Evolutionary conservation across 2,329 filamentous ascomycete genomes (phyloP), one percentile per base, ranked within the genome.

Genomic region (Ceratocystis colombiana): DNA sequence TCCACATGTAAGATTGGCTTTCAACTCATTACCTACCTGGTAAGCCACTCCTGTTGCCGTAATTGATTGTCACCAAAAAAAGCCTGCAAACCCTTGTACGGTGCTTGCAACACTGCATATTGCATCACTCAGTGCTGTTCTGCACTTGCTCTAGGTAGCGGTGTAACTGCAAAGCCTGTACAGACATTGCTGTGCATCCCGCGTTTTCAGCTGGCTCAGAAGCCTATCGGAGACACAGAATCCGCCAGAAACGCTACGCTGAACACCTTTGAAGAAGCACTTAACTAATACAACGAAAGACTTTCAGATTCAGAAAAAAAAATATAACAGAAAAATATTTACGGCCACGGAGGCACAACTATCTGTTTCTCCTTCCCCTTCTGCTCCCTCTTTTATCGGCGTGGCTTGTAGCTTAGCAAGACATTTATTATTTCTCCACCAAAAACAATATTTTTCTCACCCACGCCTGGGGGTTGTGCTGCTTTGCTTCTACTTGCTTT

Each of bases 331-430:
- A 12, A 53, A 25, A 53, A 28, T 8, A 25, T 25, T 25, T 15
- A 25, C 48, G 48, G 48, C 20, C 5, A 48, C 45, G 7, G 45
- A n/a, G 33, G 28, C 25, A 33, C 53, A 59, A 30, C 12, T 25
- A 15, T n/a, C 53, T 59, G 53, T 59, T 33, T 59, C 53, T 59
- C 53, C 53, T 59, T 59, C 46, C 20, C 12, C 25, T 59, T 59
- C 12, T 33, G 6, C 8, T 59, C 28, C 28, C 53, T 53, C 48
- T 53, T 25, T 53, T 48, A 5, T 28, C 48, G 48, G 48, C 48
- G 48, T 59, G 53, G 53, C 53, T 59, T 59, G n/a, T n/a, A 59
- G 53, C 53, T 59, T n/a, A 59, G 53, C 25, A 59, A 59, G 53
- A 59, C 53, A 59, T 57, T 41, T 41, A 57, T 37, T 59, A 33